These are phyloP conservation scores for Pezicula neosporulosa DNA, from an alignment of 2,329 filamentous ascomycete species.

Conservation along the genomic window DNA sequence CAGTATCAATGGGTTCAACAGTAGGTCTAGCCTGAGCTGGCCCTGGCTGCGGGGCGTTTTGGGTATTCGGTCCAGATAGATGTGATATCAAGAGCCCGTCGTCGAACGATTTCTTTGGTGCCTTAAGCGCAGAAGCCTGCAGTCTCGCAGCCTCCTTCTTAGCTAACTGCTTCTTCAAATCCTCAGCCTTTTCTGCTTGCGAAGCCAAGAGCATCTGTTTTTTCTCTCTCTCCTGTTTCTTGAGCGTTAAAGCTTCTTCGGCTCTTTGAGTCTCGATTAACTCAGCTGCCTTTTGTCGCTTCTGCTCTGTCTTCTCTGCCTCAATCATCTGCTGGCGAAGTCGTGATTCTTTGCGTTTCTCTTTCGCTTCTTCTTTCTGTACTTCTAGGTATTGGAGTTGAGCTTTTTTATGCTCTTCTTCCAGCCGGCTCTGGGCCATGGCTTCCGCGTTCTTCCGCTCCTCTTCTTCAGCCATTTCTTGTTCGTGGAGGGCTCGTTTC, in stretches of 20 bases:
- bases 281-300: not conserved
- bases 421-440: not conserved
- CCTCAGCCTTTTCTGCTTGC: constrained; percentile 4
- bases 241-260: not conserved
- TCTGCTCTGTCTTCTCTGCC: not conserved
- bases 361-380: not conserved
- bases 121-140: constrained; percentile 10
- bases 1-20: no score
- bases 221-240: constrained; percentile 1
- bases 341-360: not conserved
- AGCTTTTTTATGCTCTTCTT: not conserved
- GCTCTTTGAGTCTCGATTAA: not conserved
- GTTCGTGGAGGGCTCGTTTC: constrained; percentile 1
- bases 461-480: not conserved
- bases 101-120: constrained; percentile 4
- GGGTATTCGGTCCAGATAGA: no score
- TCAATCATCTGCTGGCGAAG: not conserved
- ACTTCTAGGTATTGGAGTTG: not conserved
- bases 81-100: not conserved
- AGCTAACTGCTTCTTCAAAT: constrained; percentile 7
- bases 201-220: not conserved
- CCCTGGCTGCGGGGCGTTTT: no score
- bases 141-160: constrained; percentile 13
- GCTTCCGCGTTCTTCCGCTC: not conserved
- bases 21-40: no score